Conservation (phyloP, 768 basidiomycete species). For the Mycena haematopus region DNA sequence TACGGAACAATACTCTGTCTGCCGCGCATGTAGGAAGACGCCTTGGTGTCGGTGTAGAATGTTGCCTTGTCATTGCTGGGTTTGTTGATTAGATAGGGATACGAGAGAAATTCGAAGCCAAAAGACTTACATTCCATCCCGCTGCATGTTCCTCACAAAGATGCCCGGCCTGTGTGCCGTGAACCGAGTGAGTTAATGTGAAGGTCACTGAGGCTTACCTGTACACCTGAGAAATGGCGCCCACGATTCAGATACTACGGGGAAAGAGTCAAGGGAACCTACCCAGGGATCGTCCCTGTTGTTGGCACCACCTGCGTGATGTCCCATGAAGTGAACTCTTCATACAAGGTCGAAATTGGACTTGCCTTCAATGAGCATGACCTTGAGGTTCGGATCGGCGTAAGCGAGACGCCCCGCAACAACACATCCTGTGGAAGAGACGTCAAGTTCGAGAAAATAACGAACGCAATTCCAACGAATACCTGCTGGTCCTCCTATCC, state of each 20-base stretch:
- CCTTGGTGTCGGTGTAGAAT: slow-evolving; percentile 69
- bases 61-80: slow-evolving; percentile 74
- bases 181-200: background rate
- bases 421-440: slow-evolving; percentile 55
- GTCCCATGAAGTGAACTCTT: background rate
- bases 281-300: slow-evolving; percentile 78
- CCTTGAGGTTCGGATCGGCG: slow-evolving; percentile 74
- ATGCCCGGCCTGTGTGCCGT: slow-evolving; percentile 59
- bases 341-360: background rate
- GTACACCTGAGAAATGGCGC: slow-evolving; percentile 45
- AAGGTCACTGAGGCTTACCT: slow-evolving; percentile 38
- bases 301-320: slow-evolving; percentile 61
- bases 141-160: slow-evolving; percentile 75
- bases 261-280: background rate
- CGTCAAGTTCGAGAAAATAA: background rate
- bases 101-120: background rate
- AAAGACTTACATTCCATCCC: slow-evolving; percentile 63
- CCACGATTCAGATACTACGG: background rate
- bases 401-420: slow-evolving; percentile 73
- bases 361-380: slow-evolving; percentile 76
- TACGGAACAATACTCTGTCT: slow-evolving; percentile 73
- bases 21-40: slow-evolving; percentile 64
- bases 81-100: background rate
- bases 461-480: background rate
- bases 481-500: slow-evolving; percentile 63